Evolutionary conservation across 1,284 basidiomycete genomes (phyloP).

Genomic region (Ceratobasidium theobromae): DNA sequence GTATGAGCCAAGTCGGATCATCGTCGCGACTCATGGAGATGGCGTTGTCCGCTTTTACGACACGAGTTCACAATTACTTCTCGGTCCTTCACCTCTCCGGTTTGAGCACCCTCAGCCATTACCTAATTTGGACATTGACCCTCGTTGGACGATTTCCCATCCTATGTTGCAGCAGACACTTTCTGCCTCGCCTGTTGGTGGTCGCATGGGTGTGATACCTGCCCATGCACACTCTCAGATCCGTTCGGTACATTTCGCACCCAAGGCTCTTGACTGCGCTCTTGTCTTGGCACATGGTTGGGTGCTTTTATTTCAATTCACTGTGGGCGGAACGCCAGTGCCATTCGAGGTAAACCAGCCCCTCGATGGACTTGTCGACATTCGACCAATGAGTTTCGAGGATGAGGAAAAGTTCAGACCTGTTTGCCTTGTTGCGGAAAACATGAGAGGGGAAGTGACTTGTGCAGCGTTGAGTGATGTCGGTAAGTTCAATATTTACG

Average conservation of each 20-base stretch:
- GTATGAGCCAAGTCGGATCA: constrained; percentile 63
- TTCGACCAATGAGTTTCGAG: constrained; percentile 49
- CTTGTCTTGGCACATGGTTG: constrained; percentile 66
- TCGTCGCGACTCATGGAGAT: constrained; percentile 68
- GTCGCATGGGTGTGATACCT: constrained; percentile 48
- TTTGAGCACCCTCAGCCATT: constrained; percentile 63
- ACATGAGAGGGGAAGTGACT: constrained; percentile 53
- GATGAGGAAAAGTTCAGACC: constrained; percentile 57
- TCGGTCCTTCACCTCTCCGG: constrained; percentile 49
- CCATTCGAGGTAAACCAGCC: constrained; percentile 39
- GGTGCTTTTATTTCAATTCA: constrained; percentile 61
- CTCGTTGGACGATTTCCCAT: constrained; percentile 26
- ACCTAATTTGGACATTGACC: constrained; percentile 62
- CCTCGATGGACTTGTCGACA: constrained; percentile 52
- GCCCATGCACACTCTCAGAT: constrained; percentile 46
- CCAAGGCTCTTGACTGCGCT: constrained; percentile 67
- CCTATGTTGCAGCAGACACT: constrained; percentile 39
- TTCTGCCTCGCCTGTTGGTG: constrained; percentile 43
- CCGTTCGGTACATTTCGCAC: constrained; percentile 58
- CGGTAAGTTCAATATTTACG: constrained; percentile 49
- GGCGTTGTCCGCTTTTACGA: constrained; percentile 69
- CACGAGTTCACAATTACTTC: constrained; percentile 65
- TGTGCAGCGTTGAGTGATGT: constrained; percentile 66
- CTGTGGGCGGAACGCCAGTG: constrained; percentile 41
- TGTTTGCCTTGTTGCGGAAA: constrained; percentile 56